Evolutionary conservation across 495 filamentous ascomycete genomes (phyloP), one percentile per base, ranked within the genome.

Genomic region (Achaetomiella virescens): DNA sequence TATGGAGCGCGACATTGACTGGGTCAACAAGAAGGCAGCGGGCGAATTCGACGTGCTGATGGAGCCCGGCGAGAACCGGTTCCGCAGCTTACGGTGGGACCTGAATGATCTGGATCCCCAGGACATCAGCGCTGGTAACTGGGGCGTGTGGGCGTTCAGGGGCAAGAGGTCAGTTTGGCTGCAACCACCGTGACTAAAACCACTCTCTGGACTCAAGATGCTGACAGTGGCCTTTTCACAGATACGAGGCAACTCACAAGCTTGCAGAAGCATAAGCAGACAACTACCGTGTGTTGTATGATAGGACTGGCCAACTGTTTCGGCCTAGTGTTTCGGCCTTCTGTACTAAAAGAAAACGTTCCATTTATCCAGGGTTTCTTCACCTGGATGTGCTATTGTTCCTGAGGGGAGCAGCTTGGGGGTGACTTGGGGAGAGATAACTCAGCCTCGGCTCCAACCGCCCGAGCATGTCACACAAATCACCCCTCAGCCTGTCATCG

Each of bases 71-170:
- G 90, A 96, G 77, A 99, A 99, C 61, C 81, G 75, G 10, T 99
- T 99, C 74, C 81, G 91, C 66, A 99, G 93, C 77, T 71, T 96
- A 69, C 78, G 93, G 59, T 97, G 95, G 95, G 93, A 99, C 78
- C 66, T 97, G 61, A 97, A 97, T 67, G 93, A 99, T 70, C 66
- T 90, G 48, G 93, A 98, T 68, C 95, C 93, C 6, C 86, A 91
- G 61, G 95, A 98, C 73, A 78, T 97, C 59, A 96, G 86, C 59
- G 91, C 87, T 67, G 91, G 91, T 40, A 98, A 98, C 68, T 98
- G 90, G 90, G 93, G 93, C 5, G 71, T 95, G 17, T 98, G 92
- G 91, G 90, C 85, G 27, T 97, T 98, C 74, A 82, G 93, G 69
- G 93, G 93, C 59, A 98, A 98, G 83, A 87, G 93, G 84, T 96